Base-by-base conservation (phyloP, 2,329 filamentous ascomycete species). In the Hymenotorrendiella dingleyae region DNA sequence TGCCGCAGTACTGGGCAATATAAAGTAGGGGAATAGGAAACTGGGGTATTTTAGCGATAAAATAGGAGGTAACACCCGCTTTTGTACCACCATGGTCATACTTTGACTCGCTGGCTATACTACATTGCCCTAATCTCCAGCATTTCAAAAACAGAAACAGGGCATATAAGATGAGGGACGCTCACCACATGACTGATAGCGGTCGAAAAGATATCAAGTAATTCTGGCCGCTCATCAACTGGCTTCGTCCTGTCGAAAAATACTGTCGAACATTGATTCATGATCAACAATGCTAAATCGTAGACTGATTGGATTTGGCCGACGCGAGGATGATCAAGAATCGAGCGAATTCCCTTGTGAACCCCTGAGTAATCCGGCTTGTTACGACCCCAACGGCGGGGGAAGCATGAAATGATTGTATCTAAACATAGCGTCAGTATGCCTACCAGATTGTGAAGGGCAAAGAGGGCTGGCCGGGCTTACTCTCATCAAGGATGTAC, bases 111-210 rank as follows among this genome's bases (percentile, higher is more conserved):
- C n/a, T n/a, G n/a, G n/a, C n/a, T n/a, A n/a, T n/a, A n/a, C n/a
- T n/a, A n/a, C n/a, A n/a, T n/a, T n/a, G n/a, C n/a, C n/a, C n/a
- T n/a, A n/a, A n/a, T n/a, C n/a, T n/a, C n/a, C n/a, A n/a, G n/a
- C n/a, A n/a, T n/a, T n/a, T n/a, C n/a, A n/a, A n/a, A n/a, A n/a
- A n/a, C n/a, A n/a, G n/a, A n/a, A n/a, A n/a, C n/a, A n/a, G n/a
- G n/a, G n/a, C n/a, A n/a, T n/a, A n/a, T n/a, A n/a, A n/a, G n/a
- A n/a, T n/a, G n/a, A n/a, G n/a, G n/a, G n/a, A n/a, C n/a, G n/a
- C 65, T 55, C 35, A 68, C 67, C 5, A 68, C 52, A 2, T 59
- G 56, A 0, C 64, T 65, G 27, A 71, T 69, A 1, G 67, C 64
- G 20, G 63, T 60, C 0, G 63, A 59, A 26, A 70, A 71, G 2